Base-by-base conservation (phyloP, 192 early-diverging fungal species). In the Gryganskiella cystojenkinii region DNA sequence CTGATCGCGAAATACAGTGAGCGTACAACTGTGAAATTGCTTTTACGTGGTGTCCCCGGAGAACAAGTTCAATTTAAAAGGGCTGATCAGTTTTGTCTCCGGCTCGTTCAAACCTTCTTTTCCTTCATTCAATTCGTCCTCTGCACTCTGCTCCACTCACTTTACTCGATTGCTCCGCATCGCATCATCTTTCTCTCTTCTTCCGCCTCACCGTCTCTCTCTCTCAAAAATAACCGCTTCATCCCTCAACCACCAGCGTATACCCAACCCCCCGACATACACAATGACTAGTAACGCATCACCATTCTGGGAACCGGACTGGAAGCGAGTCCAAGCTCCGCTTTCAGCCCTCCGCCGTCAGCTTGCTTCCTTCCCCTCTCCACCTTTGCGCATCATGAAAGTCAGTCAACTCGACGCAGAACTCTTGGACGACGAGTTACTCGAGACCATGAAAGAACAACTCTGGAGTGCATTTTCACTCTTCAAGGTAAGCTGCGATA, bases 391-490 rank as follows among this genome's bases (percentile, higher is more conserved):
- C 57, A 83, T 92, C 28, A 85, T 92, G 81, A 88, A 94, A 25
- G 94, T 95, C 35, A 88, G 88, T 64, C 94, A 96, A 72, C 82
- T 96, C 10, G 95, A 96, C 80, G 89, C 93, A 2, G 92, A 93
- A 34, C 81, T 95, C 20, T 86, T 96, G 28, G 94, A 96, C 56
- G 80, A 67, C 42, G 94, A 96, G 71, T 79, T 96, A 8, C 82
- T 91, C 40, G 85, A 79, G 28, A 92, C 92, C 66, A 73, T 96
- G 31, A 92, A 91, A 56, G 92, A 95, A 59, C 92, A 93, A 30
- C 82, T 96, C 40, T 79, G 88, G 80, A 78, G 78, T 40, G 87
- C 89, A n/a, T 84, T 95, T 60, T 83, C 87, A 33, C 82, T 94
- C 17, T 89, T 90, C 71, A 85, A 87, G 72, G 90, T 88, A 81